Base-by-base conservation (phyloP, 2,329 filamentous ascomycete genomes). In the Alternaria arbusti region DNA sequence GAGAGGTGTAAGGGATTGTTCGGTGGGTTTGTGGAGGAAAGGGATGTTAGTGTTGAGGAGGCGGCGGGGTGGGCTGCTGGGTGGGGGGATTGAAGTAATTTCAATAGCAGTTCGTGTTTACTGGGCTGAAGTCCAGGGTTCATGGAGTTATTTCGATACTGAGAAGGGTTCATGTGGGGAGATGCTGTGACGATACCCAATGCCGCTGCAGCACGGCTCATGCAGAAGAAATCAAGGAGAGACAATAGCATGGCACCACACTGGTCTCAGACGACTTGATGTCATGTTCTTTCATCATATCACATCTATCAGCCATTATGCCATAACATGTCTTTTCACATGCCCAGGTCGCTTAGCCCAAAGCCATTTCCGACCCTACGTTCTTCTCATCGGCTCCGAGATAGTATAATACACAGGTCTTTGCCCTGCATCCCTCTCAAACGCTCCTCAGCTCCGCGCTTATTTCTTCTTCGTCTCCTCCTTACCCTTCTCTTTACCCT, bases 1-100 rank as follows among this genome's bases (percentile, higher is more conserved):
- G 90, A 93, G 76, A 83, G 85, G 50, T 94, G 92, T 83, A 77
- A 76, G 0, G 78, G 66, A 4, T 78, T 89, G 26, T 86, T 96
- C 69, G 86, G 84, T 5, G 72, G 73, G 1, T 87, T 86, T 70
- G 84, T 91, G 15, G 84, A 86, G 61, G 84, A 87, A 70, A 84
- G 82, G 71, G 73, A 75, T 44, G 85, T 91, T 15, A 82, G 84
- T 23, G 84, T 82, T 63, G 89, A 90, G 67, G 92, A 95, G 79
- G 84, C 92, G 78, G 93, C 90, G 13, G 94, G 91, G 13, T 88
- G 93, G 82, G 87, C 84, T 74, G 76, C 74, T 17, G 76, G 77
- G 11, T 79, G 76, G 75, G 77, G 75, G 12, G 76, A 75, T 66
- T 75, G 65, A 74, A 45, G 11, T 13, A 0, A 2, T 45, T 20